Evolutionary conservation across 306 rosid genomes (phyloP).

Genomic region (Sechiopsis laciniata): DNA sequence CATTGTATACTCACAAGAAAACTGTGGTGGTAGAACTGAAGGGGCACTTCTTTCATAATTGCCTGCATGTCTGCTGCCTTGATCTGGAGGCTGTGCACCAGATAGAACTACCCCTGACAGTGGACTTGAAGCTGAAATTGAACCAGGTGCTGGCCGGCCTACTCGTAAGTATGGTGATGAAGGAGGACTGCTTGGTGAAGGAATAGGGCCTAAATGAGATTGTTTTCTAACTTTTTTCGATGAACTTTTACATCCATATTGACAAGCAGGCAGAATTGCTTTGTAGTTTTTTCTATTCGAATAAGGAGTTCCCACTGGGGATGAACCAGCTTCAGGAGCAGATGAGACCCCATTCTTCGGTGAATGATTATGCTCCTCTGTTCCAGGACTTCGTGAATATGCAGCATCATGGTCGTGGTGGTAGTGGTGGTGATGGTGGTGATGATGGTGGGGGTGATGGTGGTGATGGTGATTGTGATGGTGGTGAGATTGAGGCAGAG

Average conservation of each 20-base stretch:
- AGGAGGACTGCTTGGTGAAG: conserved; percentile 35
- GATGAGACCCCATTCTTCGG: not conserved
- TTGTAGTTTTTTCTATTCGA: conserved; percentile 30
- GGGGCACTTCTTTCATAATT: conserved; percentile 25
- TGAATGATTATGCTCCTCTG: conserved; percentile 25
- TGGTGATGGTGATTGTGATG: conserved; percentile 2
- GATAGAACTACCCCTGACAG: conserved; percentile 67
- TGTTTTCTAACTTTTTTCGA: conserved; percentile 31
- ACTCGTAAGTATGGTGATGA: conserved; percentile 43
- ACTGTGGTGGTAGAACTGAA: conserved; percentile 33
- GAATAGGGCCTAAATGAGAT: conserved; percentile 37
- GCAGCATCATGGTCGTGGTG: conserved; percentile 33
- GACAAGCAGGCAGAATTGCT: conserved; percentile 56
- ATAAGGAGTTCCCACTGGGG: conserved; percentile 29
- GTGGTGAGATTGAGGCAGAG: conserved; percentile 40
- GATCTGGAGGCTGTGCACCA: conserved; percentile 38
- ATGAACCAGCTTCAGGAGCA: conserved; percentile 31
- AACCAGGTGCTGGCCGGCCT: conserved; percentile 40
- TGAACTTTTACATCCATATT: conserved; percentile 34
- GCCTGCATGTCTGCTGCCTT: conserved; percentile 28
- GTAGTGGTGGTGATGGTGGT: conserved; percentile 29
- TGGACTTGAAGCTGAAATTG: conserved; percentile 62
- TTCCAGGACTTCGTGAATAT: conserved; percentile 44
- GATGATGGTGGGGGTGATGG: conserved; percentile 28
- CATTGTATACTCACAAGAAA: conserved; percentile 45